Evolutionary conservation across 2,329 filamentous ascomycete species (phyloP), one percentile per base, ranked within the genome.

Genomic region (Fusarium anguioides): DNA sequence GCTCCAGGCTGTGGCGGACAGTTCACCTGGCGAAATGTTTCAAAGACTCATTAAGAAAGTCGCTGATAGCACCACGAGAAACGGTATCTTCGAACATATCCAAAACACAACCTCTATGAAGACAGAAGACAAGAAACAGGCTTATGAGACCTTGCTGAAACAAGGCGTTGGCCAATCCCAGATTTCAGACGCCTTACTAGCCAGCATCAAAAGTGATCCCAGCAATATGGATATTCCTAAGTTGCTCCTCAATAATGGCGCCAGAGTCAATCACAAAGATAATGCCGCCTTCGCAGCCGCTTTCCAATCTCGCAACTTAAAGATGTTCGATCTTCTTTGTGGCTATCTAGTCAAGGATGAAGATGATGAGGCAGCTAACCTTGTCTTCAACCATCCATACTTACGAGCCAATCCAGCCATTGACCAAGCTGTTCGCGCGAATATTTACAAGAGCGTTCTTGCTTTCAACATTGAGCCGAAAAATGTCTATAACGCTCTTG

Each of bases 371-470:
- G 39, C 59, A 8, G 60, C 60, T 0, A 52, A 27, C 5, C 44
- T 47, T 0, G 29, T 62, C 4, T 64, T 64, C 11, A 46, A 59
- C 1, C 33, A 64, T 14, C 51, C 61, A 1, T 39, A 36, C 5
- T 6, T 57, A 7, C 48, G 54, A 18, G 48, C 39, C 6, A 47
- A 44, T 5, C 18, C 18, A 2, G 37, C 46, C 0, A 2, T 59
- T 2, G 36, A 64, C 7, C 37, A 44, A 6, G 26, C 15, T 3
- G 17, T 52, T 12, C 60, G 60, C 1, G 40, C 31, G 0, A 47
- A 36, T 8, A 64, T 64, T 2, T 64, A 64, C 40, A 41, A 8
- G 10, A 58, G 17, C 21, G 36, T 64, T 6, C 41, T 59, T 5
- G 20, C 36, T 3, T 59, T 35, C 12, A 48, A 37, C 4, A 59